Evolutionary conservation across 2,329 filamentous ascomycete species (phyloP).

Genomic region (Trichophyton rubrum): DNA sequence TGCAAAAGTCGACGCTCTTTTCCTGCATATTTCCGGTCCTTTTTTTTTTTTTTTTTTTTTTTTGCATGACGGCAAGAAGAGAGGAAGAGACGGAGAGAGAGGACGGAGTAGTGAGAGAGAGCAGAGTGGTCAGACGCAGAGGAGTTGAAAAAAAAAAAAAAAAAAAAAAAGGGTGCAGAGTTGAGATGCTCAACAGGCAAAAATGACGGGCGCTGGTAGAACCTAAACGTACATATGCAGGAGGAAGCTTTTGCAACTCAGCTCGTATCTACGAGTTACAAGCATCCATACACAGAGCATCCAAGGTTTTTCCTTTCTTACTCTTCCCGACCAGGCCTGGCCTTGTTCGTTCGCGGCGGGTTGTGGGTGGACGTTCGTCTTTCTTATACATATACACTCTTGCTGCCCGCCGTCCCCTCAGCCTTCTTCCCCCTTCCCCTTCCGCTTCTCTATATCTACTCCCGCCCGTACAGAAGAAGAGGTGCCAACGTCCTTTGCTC

Average conservation of each 20-base stretch:
- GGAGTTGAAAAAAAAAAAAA: not conserved
- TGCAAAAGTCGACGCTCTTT: not conserved
- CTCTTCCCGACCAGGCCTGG: not conserved
- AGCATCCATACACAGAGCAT: not conserved
- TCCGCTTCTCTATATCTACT: too few relatives aligned
- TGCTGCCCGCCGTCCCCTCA: not conserved
- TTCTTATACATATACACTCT: not conserved
- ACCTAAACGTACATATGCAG: constrained; percentile 5
- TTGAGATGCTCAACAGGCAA: not conserved
- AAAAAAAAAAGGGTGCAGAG: not conserved
- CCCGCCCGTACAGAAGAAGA: not conserved
- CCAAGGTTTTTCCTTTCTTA: not conserved
- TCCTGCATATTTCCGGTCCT: too few relatives aligned
- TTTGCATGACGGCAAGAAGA: not conserved
- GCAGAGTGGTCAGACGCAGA: not conserved
- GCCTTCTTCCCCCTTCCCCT: not conserved
- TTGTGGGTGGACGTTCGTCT: not conserved
- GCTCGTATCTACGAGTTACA: not conserved
- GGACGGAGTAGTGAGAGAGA: not conserved
- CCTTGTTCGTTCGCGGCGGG: not conserved
- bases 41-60: not conserved
- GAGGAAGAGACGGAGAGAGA: not conserved
- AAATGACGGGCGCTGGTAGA: not conserved
- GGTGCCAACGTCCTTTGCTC: constrained; percentile 3
- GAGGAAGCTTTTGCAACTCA: constrained; percentile 5